Conservation (phyloP, 2,329 filamentous ascomycete genomes). For the Talaromyces sp. region DNA sequence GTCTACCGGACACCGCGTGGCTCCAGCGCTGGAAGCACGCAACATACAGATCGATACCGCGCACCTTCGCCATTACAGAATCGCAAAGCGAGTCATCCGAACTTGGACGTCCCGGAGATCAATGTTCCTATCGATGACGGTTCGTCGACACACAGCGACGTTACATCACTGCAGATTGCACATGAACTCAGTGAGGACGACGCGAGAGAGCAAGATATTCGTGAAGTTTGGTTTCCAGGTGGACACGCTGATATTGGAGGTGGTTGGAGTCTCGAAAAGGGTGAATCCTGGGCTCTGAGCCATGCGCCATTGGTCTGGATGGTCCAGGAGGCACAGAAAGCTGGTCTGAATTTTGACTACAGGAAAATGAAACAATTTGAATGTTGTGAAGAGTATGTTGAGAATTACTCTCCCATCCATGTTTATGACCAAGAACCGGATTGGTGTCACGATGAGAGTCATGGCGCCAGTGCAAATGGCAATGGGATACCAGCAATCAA, state of each 20-base stretch:
- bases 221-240: constrained; percentile 72
- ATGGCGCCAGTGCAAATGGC: constrained; percentile 10
- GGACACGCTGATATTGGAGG: constrained; percentile 77
- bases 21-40: constrained; percentile 24
- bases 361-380: constrained; percentile 65
- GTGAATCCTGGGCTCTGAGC: constrained; percentile 59
- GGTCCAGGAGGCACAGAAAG: constrained; percentile 60
- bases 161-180: constrained; percentile 30
- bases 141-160: constrained; percentile 30
- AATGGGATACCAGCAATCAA: constrained; percentile 15
- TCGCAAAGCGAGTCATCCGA: constrained; percentile 17
- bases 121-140: constrained; percentile 30
- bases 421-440: constrained; percentile 15
- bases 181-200: constrained; percentile 27
- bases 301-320: constrained; percentile 70
- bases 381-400: constrained; percentile 51
- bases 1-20: constrained; percentile 29
- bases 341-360: constrained; percentile 68
- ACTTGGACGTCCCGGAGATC: constrained; percentile 29
- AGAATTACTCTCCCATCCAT: constrained; percentile 35
- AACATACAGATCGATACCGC: constrained; percentile 28
- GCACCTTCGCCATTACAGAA: constrained; percentile 23
- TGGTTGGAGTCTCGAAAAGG: constrained; percentile 62
- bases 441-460: constrained; percentile 15
- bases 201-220: constrained; percentile 63